Conservation (phyloP, 331 rosid genomes). For the Saraca asoca region DNA sequence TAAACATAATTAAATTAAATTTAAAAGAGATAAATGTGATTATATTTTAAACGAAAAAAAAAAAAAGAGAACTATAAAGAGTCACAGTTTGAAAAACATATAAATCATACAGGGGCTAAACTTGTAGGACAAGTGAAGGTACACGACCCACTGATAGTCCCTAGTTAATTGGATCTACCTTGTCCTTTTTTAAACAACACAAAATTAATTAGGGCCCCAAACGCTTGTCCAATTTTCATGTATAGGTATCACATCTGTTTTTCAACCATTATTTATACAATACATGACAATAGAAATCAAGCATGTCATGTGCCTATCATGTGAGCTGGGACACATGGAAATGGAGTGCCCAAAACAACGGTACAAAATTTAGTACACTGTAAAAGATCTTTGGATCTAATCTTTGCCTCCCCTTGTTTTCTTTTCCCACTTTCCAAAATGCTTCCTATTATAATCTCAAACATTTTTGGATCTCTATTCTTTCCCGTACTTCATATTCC, state of each 20-base stretch:
- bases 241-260: constrained; percentile 31
- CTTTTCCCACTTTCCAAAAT: constrained; percentile 20
- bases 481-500: no score
- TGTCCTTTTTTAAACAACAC: constrained; percentile 31
- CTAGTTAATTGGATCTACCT: constrained; percentile 52
- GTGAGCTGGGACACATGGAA: constrained; percentile 35
- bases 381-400: constrained; percentile 33
- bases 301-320: constrained; percentile 42
- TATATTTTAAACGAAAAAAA: neutral
- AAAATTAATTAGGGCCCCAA: constrained; percentile 35
- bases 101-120: constrained; percentile 49
- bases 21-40: no score
- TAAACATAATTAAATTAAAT: no score
- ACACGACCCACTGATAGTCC: constrained; percentile 49
- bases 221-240: constrained; percentile 30
- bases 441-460: no score
- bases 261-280: neutral
- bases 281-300: constrained; percentile 22
- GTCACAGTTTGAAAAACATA: constrained; percentile 22
- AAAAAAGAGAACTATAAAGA: neutral
- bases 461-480: no score
- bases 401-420: constrained; percentile 34
- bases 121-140: constrained; percentile 47
- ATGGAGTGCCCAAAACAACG: constrained; percentile 35
- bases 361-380: constrained; percentile 35